Evolutionary conservation across 192 early-diverging fungal species (phyloP).

Genomic region (Backusella luteola): DNA sequence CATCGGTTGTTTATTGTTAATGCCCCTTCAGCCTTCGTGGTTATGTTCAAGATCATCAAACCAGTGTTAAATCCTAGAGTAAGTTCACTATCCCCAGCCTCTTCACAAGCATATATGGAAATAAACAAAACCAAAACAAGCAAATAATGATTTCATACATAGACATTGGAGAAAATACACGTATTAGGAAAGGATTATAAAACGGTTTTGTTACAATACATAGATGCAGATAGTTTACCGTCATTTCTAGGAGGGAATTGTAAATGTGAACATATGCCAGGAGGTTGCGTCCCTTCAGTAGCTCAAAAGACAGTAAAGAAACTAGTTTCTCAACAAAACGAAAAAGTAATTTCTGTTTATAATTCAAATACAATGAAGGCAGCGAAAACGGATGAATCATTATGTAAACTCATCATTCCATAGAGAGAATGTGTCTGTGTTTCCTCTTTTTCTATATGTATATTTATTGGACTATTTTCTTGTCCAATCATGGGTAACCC

Average conservation of each 20-base stretch:
- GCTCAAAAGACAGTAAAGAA: background rate
- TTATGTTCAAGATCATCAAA: slow-evolving; percentile 69
- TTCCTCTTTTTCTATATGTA: background rate
- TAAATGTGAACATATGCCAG: slow-evolving; percentile 69
- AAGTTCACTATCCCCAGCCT: background rate
- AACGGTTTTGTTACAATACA: slow-evolving; percentile 54
- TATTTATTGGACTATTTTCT: background rate
- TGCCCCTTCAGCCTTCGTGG: slow-evolving; percentile 83
- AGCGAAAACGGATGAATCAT: background rate
- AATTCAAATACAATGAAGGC: slow-evolving; percentile 11
- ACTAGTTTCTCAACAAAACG: background rate
- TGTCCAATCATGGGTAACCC: background rate
- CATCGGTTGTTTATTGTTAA: slow-evolving; percentile 91
- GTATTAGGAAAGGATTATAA: slow-evolving; percentile 64
- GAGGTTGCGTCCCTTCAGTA: slow-evolving; percentile 46
- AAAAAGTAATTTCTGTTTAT: slow-evolving; percentile 2
- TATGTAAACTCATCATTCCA: background rate
- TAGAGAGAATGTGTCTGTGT: background rate
- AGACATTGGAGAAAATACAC: slow-evolving; percentile 55
- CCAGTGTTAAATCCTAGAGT: slow-evolving; percentile 71
- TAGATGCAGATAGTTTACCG: slow-evolving; percentile 65
- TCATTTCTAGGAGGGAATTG: slow-evolving; percentile 67
- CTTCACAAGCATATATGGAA: background rate
- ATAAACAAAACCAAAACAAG: background rate
- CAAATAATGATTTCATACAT: background rate